phyloP scores from a whole-genome alignment of 169 alveolate genomes.

The Plasmodium malariae region DNA sequence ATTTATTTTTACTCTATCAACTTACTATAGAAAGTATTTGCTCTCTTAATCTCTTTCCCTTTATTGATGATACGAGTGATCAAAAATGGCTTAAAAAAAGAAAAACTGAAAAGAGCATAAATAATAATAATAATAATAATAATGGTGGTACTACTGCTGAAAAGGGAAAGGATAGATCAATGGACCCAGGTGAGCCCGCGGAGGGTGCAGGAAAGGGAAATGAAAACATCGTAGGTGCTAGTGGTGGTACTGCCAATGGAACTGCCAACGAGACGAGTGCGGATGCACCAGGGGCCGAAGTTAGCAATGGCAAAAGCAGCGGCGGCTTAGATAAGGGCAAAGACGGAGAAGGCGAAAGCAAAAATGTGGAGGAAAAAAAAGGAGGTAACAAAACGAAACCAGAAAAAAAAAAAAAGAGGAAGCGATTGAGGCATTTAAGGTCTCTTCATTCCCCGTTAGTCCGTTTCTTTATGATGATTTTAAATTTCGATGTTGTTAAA shows the following conservation, averaged over 20 bases:
- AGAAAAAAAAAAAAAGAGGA: not conserved
- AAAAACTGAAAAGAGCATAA: not conserved
- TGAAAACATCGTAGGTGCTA: no score
- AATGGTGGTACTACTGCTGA: not conserved
- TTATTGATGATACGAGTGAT: not conserved
- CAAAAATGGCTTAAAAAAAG: not conserved
- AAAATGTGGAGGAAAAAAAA: not conserved
- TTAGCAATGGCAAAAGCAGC: not conserved
- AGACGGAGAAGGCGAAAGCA: not conserved
- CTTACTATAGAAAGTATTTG: slow-evolving; percentile 46
- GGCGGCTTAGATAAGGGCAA: no score
- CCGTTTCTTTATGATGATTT: slow-evolving; percentile 66
- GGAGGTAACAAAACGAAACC: not conserved
- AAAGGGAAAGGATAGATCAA: not conserved
- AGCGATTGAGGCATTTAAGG: slow-evolving; percentile 22
- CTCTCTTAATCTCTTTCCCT: slow-evolving; percentile 24
- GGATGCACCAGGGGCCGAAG: no score
- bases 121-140: not conserved
- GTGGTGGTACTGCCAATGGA: no score
- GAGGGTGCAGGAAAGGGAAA: no score
- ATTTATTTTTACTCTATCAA: slow-evolving; percentile 45
- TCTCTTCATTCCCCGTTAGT: slow-evolving; percentile 69
- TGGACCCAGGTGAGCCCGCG: no score
- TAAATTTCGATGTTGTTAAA: slow-evolving; percentile 53
- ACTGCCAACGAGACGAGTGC: no score